A percentile compares a stretch with the other conserved stretches of the same genome.
Conservation (phyloP, 257 asterid species). For the Misopates orontium region DNA sequence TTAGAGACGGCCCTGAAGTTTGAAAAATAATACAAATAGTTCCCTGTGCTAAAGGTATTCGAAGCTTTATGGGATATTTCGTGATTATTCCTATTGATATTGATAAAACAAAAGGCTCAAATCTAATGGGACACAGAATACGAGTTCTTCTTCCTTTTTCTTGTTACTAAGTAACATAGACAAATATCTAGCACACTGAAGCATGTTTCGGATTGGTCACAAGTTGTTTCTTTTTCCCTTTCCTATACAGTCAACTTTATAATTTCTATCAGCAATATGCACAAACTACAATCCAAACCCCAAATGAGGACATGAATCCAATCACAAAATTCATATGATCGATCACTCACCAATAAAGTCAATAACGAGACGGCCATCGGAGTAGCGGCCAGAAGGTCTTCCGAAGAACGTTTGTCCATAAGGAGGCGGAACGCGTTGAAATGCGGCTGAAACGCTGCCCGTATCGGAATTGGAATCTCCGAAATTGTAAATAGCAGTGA, state of each 20-base stretch:
- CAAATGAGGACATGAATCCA: neutral
- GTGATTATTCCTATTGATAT: too few species aligned
- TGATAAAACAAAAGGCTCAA: neutral
- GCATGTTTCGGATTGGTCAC: neutral
- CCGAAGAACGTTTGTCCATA: constrained; percentile 11
- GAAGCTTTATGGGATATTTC: too few species aligned
- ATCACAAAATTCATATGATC: neutral
- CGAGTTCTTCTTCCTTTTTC: neutral
- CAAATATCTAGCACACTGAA: neutral
- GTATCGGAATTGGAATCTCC: constrained; percentile 24
- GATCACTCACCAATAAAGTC: constrained; percentile 23
- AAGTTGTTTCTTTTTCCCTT: too few species aligned
- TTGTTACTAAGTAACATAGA: neutral
- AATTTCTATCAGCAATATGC: neutral
- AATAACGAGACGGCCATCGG: constrained; percentile 24
- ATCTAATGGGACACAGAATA: neutral
- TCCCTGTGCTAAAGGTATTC: too few species aligned
- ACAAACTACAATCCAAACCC: neutral
- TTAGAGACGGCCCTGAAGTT: too few species aligned
- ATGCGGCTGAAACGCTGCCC: constrained; percentile 10
- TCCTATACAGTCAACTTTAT: neutral
- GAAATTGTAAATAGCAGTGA: constrained; percentile 13
- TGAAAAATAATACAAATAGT: too few species aligned
- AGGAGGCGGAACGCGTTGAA: constrained; percentile 8
- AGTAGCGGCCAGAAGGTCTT: constrained; percentile 14